A percentile compares a stretch with the other conserved stretches of the same genome.
Evolutionary conservation across 2,329 filamentous ascomycete genomes (phyloP).

Genomic region (Aspergillus oerlinghausenensis): DNA sequence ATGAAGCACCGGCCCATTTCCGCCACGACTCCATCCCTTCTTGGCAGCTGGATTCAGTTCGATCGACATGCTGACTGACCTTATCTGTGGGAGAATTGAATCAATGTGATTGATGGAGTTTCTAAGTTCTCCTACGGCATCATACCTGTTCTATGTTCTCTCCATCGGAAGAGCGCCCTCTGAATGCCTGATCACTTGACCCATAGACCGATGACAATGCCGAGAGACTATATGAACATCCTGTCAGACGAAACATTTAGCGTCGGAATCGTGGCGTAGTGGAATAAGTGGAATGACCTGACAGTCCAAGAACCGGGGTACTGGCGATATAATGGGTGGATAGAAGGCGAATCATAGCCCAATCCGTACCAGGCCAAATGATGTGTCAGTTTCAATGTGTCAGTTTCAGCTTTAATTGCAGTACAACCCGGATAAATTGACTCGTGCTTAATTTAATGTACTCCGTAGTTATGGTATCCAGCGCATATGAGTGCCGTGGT

Average conservation of each 20-base stretch:
- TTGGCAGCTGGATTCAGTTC: not conserved
- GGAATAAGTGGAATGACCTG: not conserved
- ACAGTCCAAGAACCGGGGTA: constrained; percentile 2
- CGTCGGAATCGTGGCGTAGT: constrained; percentile 5
- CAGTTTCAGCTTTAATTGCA: not conserved
- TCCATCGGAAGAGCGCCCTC: too few relatives aligned
- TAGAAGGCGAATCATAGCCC: not conserved
- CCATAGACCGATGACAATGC: not conserved
- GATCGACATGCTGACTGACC: not conserved
- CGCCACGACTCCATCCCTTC: not conserved
- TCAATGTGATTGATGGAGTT: not conserved
- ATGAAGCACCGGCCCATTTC: not conserved
- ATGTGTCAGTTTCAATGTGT: not conserved
- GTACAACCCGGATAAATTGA: not conserved
- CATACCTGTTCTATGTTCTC: not conserved
- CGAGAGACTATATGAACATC: not conserved
- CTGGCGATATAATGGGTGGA: not conserved
- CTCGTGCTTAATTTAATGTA: not conserved
- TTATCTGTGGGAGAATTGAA: not conserved
- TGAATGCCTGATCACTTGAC: not conserved
- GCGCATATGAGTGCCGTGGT: not conserved
- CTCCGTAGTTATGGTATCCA: not conserved
- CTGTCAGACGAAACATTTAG: not conserved
- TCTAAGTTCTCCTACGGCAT: not conserved
- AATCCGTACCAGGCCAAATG: not conserved